Conservation (phyloP, 768 basidiomycete genomes). For the Coprinopsis cinerea region DNA sequence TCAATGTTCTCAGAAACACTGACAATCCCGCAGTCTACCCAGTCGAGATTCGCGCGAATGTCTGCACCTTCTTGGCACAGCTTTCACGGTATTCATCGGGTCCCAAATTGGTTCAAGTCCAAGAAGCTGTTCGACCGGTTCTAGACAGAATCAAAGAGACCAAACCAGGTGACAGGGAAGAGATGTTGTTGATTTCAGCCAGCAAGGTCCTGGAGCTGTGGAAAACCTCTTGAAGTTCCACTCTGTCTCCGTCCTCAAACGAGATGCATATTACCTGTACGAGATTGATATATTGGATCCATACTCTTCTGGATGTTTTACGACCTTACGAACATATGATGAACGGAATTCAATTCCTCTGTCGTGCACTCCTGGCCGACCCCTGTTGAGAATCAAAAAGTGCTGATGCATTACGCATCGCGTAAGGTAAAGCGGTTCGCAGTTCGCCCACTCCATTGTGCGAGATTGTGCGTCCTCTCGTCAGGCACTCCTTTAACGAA, state of each 20-base stretch:
- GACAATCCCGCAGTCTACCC: constrained; percentile 54
- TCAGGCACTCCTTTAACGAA: no score
- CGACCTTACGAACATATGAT: no score
- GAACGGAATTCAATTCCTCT: no score
- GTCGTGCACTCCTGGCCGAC: no score
- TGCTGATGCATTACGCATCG: no score
- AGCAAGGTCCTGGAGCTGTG: constrained; percentile 37
- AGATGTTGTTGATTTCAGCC: constrained; percentile 34
- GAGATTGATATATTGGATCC: no score
- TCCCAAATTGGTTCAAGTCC: constrained; percentile 42
- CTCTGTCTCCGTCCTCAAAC: not conserved
- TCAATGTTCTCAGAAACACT: constrained; percentile 53
- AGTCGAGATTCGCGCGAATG: constrained; percentile 72
- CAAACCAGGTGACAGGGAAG: constrained; percentile 31
- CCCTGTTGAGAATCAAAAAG: no score
- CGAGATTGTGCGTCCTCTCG: no score
- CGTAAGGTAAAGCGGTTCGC: no score
- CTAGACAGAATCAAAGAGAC: constrained; percentile 44
- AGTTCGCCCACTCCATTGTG: no score
- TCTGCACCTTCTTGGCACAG: constrained; percentile 66
- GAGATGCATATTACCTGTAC: not conserved
- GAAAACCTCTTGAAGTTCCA: not conserved
- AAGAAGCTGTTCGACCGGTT: constrained; percentile 43
- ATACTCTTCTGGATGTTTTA: no score
- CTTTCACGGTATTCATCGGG: constrained; percentile 48